Evolutionary conservation across 192 early-diverging fungal genomes (phyloP).

Genomic region (Chytriomyces confervae): DNA sequence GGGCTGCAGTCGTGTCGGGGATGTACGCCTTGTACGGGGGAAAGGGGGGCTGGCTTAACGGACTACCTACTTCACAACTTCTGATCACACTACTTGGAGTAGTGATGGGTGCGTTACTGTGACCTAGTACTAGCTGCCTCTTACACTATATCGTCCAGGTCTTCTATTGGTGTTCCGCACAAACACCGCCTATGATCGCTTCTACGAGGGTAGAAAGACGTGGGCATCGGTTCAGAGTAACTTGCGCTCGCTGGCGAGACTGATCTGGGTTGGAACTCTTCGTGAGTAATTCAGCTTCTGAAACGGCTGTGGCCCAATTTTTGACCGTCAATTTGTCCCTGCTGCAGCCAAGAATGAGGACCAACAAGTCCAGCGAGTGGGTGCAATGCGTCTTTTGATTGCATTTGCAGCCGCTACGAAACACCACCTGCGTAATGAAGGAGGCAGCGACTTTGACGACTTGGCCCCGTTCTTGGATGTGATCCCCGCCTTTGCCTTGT

Average conservation of each 20-base stretch:
- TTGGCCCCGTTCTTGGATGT: constrained; percentile 67
- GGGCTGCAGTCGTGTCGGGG: constrained; percentile 1
- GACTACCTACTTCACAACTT: neutral
- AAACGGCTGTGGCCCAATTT: too few species aligned
- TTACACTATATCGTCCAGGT: neutral
- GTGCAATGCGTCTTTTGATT: constrained; percentile 73
- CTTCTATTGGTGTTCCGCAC: constrained; percentile 83
- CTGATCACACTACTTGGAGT: neutral
- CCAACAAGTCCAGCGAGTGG: constrained; percentile 64
- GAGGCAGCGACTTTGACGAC: constrained; percentile 71
- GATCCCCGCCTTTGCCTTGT: constrained; percentile 46
- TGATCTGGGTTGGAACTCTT: constrained; percentile 66
- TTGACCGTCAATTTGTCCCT: too few species aligned
- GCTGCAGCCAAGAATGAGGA: neutral
- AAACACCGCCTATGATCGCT: constrained; percentile 70
- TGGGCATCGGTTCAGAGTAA: constrained; percentile 76
- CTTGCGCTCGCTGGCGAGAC: constrained; percentile 79
- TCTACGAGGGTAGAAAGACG: constrained; percentile 84
- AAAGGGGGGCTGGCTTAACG: neutral
- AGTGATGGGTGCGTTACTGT: neutral
- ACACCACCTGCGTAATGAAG: constrained; percentile 74
- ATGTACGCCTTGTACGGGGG: neutral
- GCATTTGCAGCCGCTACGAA: constrained; percentile 82
- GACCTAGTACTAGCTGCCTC: too few species aligned
- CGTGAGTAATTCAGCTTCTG: too few species aligned